Evolutionary conservation across 805 yeast species (phyloP).

Genomic region (Millerozyma acaciae): DNA sequence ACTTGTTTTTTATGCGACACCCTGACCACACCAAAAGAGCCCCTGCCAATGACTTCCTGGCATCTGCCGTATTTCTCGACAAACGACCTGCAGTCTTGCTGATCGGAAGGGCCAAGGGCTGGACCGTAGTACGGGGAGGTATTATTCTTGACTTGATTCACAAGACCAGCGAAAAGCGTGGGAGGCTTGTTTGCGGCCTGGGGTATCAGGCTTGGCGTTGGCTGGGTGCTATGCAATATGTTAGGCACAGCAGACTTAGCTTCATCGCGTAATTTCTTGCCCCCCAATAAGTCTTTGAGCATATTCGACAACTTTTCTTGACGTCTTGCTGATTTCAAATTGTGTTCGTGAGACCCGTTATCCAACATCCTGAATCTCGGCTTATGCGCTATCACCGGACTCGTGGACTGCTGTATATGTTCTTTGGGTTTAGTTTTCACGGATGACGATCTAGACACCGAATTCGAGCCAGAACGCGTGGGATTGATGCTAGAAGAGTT

Average conservation of each 20-base stretch:
- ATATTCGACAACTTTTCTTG: slow-evolving; percentile 73
- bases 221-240: slow-evolving; percentile 24
- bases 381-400: slow-evolving; percentile 11
- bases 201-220: slow-evolving; percentile 4
- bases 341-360: slow-evolving; percentile 79
- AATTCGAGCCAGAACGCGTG: slow-evolving; percentile 4
- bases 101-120: slow-evolving; percentile 10
- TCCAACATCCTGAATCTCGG: slow-evolving; percentile 56
- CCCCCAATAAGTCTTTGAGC: slow-evolving; percentile 74
- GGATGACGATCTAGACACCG: slow-evolving; percentile 11
- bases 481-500: background rate
- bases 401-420: slow-evolving; percentile 1
- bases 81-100: slow-evolving; percentile 52
- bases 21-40: slow-evolving; percentile 91
- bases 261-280: slow-evolving; percentile 63
- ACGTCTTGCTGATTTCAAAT: slow-evolving; percentile 67
- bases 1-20: slow-evolving; percentile 67
- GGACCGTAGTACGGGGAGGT: slow-evolving; percentile 21
- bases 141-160: slow-evolving; percentile 49
- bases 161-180: slow-evolving; percentile 64
- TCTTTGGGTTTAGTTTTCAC: slow-evolving; percentile 3
- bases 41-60: slow-evolving; percentile 91
- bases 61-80: slow-evolving; percentile 90
- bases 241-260: slow-evolving; percentile 75
- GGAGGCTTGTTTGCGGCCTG: slow-evolving; percentile 47